Conservation (phyloP, 139 green algal species). For the Micractinium conductrix region DNA sequence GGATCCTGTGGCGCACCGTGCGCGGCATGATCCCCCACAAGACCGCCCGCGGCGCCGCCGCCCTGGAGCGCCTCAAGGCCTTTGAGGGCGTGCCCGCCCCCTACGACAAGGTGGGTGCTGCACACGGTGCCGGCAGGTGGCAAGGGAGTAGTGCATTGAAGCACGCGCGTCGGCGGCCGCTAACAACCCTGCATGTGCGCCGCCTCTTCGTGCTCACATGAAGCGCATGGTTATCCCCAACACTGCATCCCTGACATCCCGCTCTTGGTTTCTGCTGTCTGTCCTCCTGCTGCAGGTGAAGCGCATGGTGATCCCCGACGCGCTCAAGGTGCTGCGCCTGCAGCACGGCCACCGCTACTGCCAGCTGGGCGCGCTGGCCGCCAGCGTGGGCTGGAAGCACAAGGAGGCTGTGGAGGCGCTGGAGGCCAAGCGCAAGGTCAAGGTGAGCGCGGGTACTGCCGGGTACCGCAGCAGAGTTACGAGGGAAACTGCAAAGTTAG, state of each 20-base stretch:
- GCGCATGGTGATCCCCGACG: conserved; percentile 96
- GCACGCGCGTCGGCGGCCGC: too few species aligned
- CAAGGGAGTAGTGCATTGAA: too few species aligned
- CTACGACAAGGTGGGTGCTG: conserved; percentile 48
- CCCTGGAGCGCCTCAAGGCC: conserved; percentile 95
- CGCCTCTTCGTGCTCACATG: too few species aligned
- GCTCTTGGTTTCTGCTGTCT: too few species aligned
- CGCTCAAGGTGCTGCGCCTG: conserved; percentile 95
- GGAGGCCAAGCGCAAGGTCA: conserved; percentile 92
- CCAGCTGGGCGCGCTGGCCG: conserved; percentile 87
- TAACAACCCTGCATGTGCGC: too few species aligned
- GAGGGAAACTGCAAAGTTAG: too few species aligned
- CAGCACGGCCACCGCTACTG: conserved; percentile 93
- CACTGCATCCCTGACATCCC: too few species aligned
- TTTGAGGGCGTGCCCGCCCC: conserved; percentile 95
- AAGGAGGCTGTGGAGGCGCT: conserved; percentile 84
- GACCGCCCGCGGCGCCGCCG: conserved; percentile 89
- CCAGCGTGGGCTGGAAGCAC: conserved; percentile 96
- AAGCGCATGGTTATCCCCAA: too few species aligned
- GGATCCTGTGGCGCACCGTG: conserved; percentile 94
- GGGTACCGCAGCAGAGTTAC: too few species aligned
- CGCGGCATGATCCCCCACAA: conserved; percentile 99
- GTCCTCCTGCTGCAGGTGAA: conserved; percentile 90
- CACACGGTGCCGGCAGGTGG: too few species aligned
- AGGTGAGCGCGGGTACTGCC: not conserved